Percentiles rank a stretch among this genome's conserved stretches.
Evolutionary conservation across 352 stramenopile species (phyloP).

Genomic region (Globisporangium iwayamae): DNA sequence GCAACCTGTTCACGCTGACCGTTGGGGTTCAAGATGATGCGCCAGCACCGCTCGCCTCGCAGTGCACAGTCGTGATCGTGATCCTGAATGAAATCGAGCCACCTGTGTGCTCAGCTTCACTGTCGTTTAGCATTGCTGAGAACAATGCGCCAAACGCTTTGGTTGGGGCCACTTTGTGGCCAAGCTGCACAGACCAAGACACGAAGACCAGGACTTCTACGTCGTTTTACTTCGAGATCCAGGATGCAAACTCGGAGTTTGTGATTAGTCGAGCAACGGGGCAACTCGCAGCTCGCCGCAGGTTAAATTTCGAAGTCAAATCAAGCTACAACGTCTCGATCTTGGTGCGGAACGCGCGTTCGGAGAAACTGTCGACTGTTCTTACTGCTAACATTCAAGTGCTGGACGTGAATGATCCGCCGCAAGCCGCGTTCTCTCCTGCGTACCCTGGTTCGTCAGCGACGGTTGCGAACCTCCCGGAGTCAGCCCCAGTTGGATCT

Average conservation of each 20-base stretch:
- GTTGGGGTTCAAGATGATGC: conserved; percentile 48
- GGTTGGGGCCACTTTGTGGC: conserved; percentile 34
- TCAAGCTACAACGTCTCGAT: conserved; percentile 24
- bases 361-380: conserved; percentile 22
- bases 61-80: conserved; percentile 30
- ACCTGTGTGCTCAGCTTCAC: conserved; percentile 2
- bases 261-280: conserved; percentile 21
- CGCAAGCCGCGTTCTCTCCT: conserved; percentile 5
- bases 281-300: conserved; percentile 12
- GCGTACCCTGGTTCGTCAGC: neutral
- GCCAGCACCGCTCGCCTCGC: conserved; percentile 23
- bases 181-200: conserved; percentile 43
- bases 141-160: conserved; percentile 26
- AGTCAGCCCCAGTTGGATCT: conserved; percentile 8
- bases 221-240: conserved; percentile 39
- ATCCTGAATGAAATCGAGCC: conserved; percentile 37
- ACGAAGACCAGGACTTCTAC: conserved; percentile 17
- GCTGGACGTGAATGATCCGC: conserved; percentile 8
- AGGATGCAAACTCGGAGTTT: conserved; percentile 16
- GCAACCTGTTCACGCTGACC: conserved; percentile 27
- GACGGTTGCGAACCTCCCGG: neutral
- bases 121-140: conserved; percentile 14
- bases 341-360: conserved; percentile 26
- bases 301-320: conserved; percentile 31
- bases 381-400: conserved; percentile 12